These are phyloP conservation scores for Lactifluus piperatus DNA, from an alignment of 768 basidiomycete species.

Conservation along the genomic window DNA sequence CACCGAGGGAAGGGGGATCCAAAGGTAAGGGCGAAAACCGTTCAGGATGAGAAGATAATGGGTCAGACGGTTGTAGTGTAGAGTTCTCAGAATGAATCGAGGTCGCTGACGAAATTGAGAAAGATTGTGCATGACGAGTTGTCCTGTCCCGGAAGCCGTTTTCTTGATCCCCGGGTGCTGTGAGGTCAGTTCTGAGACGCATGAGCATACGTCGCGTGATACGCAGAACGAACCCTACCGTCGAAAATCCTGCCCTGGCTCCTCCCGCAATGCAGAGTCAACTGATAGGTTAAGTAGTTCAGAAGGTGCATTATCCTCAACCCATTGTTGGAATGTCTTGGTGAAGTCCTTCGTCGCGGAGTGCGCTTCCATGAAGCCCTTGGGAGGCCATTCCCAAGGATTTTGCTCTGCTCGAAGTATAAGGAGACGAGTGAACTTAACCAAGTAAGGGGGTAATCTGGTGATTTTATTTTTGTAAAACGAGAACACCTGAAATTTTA, in stretches of 20 bases:
- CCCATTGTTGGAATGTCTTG: conserved; percentile 61
- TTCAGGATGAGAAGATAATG: conserved; percentile 25
- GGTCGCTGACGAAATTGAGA: conserved; percentile 52
- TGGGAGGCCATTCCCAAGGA: conserved; percentile 90
- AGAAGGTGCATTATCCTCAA: conserved; percentile 41
- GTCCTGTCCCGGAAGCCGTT: neutral
- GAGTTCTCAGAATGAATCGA: conserved; percentile 38
- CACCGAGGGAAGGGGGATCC: conserved; percentile 32
- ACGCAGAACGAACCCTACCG: conserved; percentile 15
- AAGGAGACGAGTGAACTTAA: conserved; percentile 60
- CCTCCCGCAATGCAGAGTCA: conserved; percentile 44
- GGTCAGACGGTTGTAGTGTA: neutral
- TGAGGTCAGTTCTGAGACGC: conserved; percentile 21
- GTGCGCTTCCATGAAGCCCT: conserved; percentile 40
- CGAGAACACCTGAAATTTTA: conserved; percentile 59
- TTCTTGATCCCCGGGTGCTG: neutral
- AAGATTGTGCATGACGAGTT: conserved; percentile 41
- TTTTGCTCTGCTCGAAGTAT: conserved; percentile 86
- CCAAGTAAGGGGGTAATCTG: conserved; percentile 69
- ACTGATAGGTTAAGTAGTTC: conserved; percentile 33
- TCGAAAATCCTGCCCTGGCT: conserved; percentile 34
- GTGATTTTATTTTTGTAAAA: conserved; percentile 79
- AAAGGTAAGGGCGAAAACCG: conserved; percentile 44
- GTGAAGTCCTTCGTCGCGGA: conserved; percentile 64
- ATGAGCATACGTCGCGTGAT: conserved; percentile 14